Base-by-base conservation (phyloP, 805 yeast genomes). In the Komagataella populi region DNA sequence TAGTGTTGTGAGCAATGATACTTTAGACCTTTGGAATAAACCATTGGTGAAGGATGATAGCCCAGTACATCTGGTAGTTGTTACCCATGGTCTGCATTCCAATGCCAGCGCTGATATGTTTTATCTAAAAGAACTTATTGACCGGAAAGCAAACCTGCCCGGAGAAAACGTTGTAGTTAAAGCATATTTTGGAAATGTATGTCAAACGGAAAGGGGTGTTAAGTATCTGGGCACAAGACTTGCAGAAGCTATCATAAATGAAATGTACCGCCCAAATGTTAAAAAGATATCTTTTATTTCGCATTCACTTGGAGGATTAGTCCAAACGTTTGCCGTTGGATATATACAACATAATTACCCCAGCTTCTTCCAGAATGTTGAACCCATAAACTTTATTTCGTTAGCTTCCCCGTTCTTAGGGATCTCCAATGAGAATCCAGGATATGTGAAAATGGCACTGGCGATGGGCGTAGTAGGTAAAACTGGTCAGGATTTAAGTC, bases 81-180 rank as follows among this genome's bases (percentile, higher is more conserved):
- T 90, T 10, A 88, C 96, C 0, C 99, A 93, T 64, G 99, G 99
- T 0, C 74, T 93, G 23, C 95, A 88, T 60, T 87, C 97, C 1
- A 93, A 90, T 60, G 77, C 83, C 4, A 83, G 93, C 1, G 88
- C 96, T 8, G 99, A 93, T 64, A 80, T 93, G 95, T 72, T 87
- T 17, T 90, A 83, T 59, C 60, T 91, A 52, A 89, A 89, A 57
- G 98, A 93, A 59, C 75, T 74, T 58, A 78, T 93, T 14, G 93
- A 87, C 55, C 63, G 68, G 23, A 60, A 56, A 49, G 66, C 73
- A 0, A 61, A 57, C 6, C 58, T 57, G n/a, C 63, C 74, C 0
- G 72, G 76, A 2, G 84, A 81, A 44, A 87, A 87, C 60, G 67
- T 90, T 4, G 77, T 90, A 2, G 84, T 91, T 3, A 73, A 95